These are phyloP conservation scores for Arthrocladium fulminans DNA, from an alignment of 2,329 filamentous ascomycete genomes.

Conservation along the genomic window DNA sequence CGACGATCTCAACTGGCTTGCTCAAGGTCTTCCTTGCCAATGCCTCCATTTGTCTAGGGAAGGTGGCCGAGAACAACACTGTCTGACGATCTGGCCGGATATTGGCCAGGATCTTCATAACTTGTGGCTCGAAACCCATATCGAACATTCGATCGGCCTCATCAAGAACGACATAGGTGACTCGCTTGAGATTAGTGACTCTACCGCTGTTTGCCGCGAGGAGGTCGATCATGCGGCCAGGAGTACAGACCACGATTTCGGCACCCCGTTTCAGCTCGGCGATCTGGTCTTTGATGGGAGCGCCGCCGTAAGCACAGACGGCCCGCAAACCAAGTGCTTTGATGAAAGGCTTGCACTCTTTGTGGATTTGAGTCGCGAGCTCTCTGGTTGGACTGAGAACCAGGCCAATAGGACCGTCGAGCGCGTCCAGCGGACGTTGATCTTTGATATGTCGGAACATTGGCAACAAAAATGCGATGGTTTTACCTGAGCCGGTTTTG, in stretches of 20 bases:
- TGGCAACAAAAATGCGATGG: slow-evolving; percentile 84
- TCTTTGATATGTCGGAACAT: slow-evolving; percentile 99
- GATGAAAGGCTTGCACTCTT: slow-evolving; percentile 88
- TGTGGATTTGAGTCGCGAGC: slow-evolving; percentile 84
- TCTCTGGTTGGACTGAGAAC: slow-evolving; percentile 94
- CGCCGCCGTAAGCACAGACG: slow-evolving; percentile 89
- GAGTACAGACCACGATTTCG: slow-evolving; percentile 90
- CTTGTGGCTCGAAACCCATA: slow-evolving; percentile 98
- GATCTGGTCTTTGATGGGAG: slow-evolving; percentile 95
- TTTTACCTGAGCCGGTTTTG: slow-evolving; percentile 97
- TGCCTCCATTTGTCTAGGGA: slow-evolving; percentile 85
- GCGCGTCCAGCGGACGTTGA: slow-evolving; percentile 68
- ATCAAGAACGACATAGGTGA: slow-evolving; percentile 90
- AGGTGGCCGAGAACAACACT: slow-evolving; percentile 91
- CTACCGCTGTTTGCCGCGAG: slow-evolving; percentile 88
- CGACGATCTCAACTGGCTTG: slow-evolving; percentile 80
- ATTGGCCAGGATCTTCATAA: slow-evolving; percentile 91
- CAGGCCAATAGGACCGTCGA: slow-evolving; percentile 78
- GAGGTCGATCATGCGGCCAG: slow-evolving; percentile 90
- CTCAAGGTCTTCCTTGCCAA: slow-evolving; percentile 80
- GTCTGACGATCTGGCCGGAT: slow-evolving; percentile 88
- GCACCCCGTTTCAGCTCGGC: slow-evolving; percentile 90
- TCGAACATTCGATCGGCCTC: slow-evolving; percentile 99
- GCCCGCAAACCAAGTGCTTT: slow-evolving; percentile 76
- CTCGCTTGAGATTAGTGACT: slow-evolving; percentile 79